Conservation (phyloP, 495 filamentous ascomycete species). For the Tetracladium marchalianum region DNA sequence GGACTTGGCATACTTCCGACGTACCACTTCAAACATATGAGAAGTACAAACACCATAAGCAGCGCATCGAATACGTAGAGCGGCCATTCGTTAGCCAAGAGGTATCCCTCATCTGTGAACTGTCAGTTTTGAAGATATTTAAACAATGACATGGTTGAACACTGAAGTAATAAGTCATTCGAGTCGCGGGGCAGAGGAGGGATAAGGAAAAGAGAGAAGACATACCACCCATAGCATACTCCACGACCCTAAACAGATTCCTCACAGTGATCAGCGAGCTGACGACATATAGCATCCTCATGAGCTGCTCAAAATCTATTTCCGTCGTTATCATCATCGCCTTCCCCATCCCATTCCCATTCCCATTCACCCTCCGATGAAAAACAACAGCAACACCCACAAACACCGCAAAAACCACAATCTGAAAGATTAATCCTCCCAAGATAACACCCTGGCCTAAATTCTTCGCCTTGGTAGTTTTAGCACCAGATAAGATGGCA, state of each 20-base stretch:
- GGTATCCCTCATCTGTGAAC: conserved; percentile 19
- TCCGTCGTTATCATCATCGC: background rate
- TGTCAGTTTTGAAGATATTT: background rate
- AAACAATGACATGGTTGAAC: too few relatives aligned
- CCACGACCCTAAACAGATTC: background rate
- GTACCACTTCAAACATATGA: conserved; percentile 20
- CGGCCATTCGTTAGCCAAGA: conserved; percentile 3
- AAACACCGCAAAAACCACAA: conserved; percentile 38
- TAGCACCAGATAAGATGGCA: conserved; percentile 23
- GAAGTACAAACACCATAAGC: conserved; percentile 36
- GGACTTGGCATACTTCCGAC: background rate
- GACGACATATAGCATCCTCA: background rate
- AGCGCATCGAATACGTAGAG: conserved; percentile 28
- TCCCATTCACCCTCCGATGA: conserved; percentile 8
- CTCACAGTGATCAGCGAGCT: background rate
- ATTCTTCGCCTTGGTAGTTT: conserved; percentile 12
- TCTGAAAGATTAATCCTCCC: conserved; percentile 31
- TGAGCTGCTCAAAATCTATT: background rate
- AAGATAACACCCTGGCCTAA: conserved; percentile 32
- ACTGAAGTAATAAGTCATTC: too few relatives aligned
- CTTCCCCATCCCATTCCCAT: too few relatives aligned
- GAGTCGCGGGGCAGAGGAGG: too few relatives aligned
- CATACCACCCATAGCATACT: background rate
- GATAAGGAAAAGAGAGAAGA: background rate
- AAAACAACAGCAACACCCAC: conserved; percentile 29